Percentiles rank a stretch among this genome's conserved stretches.
These are phyloP conservation scores for Populus deltoides DNA, from an alignment of 345 rosid genomes.

Conservation along the genomic window DNA sequence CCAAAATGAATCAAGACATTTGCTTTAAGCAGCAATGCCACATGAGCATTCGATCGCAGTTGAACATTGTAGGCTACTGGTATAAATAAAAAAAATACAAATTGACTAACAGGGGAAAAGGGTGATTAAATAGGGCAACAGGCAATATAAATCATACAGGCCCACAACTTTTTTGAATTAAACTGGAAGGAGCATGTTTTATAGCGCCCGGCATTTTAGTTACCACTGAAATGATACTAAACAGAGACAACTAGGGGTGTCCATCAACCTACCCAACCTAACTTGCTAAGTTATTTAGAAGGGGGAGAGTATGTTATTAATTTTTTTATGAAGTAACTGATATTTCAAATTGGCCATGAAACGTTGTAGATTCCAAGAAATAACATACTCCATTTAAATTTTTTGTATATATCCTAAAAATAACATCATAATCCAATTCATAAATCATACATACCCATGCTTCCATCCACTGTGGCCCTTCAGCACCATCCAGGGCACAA, in stretches of 20 bases:
- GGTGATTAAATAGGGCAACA: no score
- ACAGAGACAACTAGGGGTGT: not conserved
- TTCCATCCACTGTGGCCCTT: slow-evolving; percentile 99
- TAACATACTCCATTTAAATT: not conserved
- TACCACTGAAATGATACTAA: not conserved
- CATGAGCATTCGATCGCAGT: no score
- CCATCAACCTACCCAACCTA: not conserved
- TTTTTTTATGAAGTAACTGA: not conserved
- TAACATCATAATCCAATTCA: not conserved
- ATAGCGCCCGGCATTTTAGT: not conserved
- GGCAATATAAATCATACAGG: no score
- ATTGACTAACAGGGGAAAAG: no score
- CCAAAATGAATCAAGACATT: not conserved
- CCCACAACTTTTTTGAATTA: no score
- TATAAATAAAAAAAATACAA: no score
- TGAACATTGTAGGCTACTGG: no score
- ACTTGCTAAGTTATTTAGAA: not conserved
- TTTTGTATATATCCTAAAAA: not conserved
- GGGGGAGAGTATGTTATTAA: not conserved
- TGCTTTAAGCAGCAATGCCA: no score
- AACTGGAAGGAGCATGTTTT: not conserved
- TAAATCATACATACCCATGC: slow-evolving; percentile 78
- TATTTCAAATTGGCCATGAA: not conserved
- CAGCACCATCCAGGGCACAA: slow-evolving; percentile 96
- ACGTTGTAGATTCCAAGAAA: not conserved